Conservation (phyloP, 805 yeast genomes). For the Suhomyces prunicola region DNA sequence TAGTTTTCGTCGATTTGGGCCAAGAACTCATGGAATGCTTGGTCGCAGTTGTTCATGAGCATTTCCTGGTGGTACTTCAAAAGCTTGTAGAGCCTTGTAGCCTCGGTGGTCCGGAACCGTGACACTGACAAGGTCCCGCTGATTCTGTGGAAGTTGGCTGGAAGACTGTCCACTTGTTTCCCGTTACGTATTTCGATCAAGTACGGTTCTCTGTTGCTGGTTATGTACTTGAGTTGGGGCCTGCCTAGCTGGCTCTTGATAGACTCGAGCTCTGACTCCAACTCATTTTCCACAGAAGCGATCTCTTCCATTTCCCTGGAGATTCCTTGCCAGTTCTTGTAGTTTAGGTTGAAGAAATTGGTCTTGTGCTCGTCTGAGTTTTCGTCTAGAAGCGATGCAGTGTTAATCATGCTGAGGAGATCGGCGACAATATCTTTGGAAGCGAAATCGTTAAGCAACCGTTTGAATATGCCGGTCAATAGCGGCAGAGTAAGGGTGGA, state of each 20-base stretch:
- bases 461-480: conserved; percentile 36
- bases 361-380: conserved; percentile 42
- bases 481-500: conserved; percentile 29
- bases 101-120: conserved; percentile 67
- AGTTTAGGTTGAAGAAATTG: conserved; percentile 39
- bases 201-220: conserved; percentile 64
- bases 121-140: conserved; percentile 67
- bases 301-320: conserved; percentile 36
- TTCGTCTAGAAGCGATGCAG: conserved; percentile 50
- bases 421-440: conserved; percentile 27
- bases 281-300: conserved; percentile 39
- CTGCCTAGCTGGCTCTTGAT: conserved; percentile 49
- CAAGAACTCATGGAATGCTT: conserved; percentile 44
- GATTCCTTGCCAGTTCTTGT: conserved; percentile 39
- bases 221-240: conserved; percentile 53
- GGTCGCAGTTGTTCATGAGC: conserved; percentile 45
- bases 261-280: conserved; percentile 51
- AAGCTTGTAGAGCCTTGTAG: conserved; percentile 47
- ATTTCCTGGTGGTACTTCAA: conserved; percentile 61
- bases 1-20: conserved; percentile 29
- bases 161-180: conserved; percentile 53
- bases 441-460: conserved; percentile 30
- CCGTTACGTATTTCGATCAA: conserved; percentile 71
- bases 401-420: conserved; percentile 50
- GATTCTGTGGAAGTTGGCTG: conserved; percentile 73